Evolutionary conservation across 2,329 filamentous ascomycete species (phyloP), one percentile per base, ranked within the genome.

Genomic region (Hyphodiscus sp.): DNA sequence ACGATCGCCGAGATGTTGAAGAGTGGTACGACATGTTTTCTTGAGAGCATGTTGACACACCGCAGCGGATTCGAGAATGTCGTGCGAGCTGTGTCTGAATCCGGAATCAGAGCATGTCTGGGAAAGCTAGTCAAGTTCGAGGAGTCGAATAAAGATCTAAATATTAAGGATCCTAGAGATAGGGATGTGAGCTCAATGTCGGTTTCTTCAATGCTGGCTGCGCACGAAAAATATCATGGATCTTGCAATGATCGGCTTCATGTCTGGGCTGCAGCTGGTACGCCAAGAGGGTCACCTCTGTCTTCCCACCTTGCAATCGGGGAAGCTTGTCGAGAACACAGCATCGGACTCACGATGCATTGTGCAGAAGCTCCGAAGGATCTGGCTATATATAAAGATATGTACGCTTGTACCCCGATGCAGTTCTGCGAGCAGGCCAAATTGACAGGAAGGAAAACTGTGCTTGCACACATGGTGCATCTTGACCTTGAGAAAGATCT

Each of bases 391-490:
- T 26, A 26, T 8, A 26, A 8, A 26, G 23, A 26, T 26, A 26
- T 26, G 23, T 26, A 26, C 23, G 23, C 30, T 15, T 66, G 67
- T 48, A 72, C 69, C 0, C 75, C 75, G 2, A 73, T 74, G 68
- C 68, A 72, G 10, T 77, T 73, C 58, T 74, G 72, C 58, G 51
- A 61, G 13, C 53, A 63, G 5, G 72, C 68, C 0, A 67, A 68
- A 16, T 61, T 74, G n/a, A 66, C 71, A 6, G 70, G 70, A 11
- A 67, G 67, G 1, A 67, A 68, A 16, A 78, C 73, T 0, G 75
- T 79, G 0, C 69, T 79, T 1, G 76, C 73, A 1, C 76, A 79
- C 60, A 77, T 78, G 75, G 74, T 76, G 1, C 74, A 79, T 58
- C 65, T 78, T 4, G 73, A 78, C 56, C 23, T 26, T 26, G 69